Percentiles rank a stretch among this genome's conserved stretches.
Evolutionary conservation across 208 protist species (phyloP).

Genomic region (Plasmodiophora brassicae): DNA sequence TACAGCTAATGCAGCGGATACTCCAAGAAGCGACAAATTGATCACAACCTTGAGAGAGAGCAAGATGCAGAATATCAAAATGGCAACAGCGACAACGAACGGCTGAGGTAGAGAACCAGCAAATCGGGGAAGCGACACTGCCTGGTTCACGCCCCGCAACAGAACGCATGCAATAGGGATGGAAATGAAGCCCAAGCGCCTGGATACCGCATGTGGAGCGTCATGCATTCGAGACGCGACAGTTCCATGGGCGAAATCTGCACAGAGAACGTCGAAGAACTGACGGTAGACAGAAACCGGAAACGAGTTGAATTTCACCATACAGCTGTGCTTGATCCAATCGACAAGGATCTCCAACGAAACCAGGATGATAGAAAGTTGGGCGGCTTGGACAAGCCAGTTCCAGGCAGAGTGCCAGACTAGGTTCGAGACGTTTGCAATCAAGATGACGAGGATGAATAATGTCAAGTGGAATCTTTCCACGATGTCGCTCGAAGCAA

Average conservation of each 20-base stretch:
- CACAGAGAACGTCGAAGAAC: slow-evolving; percentile 52
- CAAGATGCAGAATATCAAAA: not conserved
- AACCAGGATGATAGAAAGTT: slow-evolving; percentile 51
- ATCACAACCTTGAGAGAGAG: not conserved
- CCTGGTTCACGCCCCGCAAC: slow-evolving; percentile 17
- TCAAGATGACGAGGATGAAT: slow-evolving; percentile 71
- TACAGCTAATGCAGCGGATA: not conserved
- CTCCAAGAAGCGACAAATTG: not conserved
- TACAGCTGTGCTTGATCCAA: slow-evolving; percentile 79
- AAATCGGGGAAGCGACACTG: not conserved
- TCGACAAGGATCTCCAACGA: slow-evolving; percentile 71
- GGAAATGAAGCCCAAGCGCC: slow-evolving; percentile 52
- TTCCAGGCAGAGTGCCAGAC: not conserved
- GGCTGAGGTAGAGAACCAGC: too few species aligned
- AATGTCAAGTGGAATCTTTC: slow-evolving; percentile 76
- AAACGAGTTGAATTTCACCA: slow-evolving; percentile 78
- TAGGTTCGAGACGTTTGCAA: slow-evolving; percentile 52
- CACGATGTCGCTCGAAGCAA: slow-evolving; percentile 75
- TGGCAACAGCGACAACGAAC: not conserved
- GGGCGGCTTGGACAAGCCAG: slow-evolving; percentile 7
- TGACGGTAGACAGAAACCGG: slow-evolving; percentile 63
- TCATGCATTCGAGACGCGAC: not conserved
- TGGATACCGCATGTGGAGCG: slow-evolving; percentile 8
- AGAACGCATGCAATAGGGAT: slow-evolving; percentile 53
- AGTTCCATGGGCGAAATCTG: slow-evolving; percentile 37